phyloP scores from a whole-genome alignment of 202 grass and related monocot species.

The Dendrocalamus latiflorus region DNA sequence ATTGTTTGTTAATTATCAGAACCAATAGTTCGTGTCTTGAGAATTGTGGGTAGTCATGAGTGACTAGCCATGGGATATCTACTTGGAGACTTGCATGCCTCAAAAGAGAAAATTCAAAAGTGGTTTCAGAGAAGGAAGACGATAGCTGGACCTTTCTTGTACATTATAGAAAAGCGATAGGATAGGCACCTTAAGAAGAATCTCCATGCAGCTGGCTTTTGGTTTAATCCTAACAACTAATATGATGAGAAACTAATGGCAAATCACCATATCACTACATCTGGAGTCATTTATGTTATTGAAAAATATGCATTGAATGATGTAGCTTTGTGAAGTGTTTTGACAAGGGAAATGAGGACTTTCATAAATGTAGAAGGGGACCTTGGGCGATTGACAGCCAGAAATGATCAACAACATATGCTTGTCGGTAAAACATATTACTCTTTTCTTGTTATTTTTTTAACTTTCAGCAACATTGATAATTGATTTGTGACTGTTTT shows the following conservation, averaged over 20 bases:
- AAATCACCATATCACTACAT: not conserved
- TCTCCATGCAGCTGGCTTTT: conserved; percentile 1
- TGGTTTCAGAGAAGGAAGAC: conserved; percentile 1
- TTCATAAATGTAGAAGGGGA: too few relatives aligned
- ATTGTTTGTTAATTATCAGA: conserved; percentile 1
- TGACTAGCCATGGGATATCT: not conserved
- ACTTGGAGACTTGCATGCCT: not conserved
- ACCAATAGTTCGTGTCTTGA: not conserved
- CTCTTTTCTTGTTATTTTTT: too few relatives aligned
- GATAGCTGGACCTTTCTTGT: not conserved
- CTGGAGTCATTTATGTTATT: too few relatives aligned
- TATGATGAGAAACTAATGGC: not conserved
- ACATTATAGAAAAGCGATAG: not conserved
- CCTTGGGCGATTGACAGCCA: too few relatives aligned
- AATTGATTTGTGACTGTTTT: too few relatives aligned
- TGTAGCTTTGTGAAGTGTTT: too few relatives aligned
- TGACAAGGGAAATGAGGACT: too few relatives aligned
- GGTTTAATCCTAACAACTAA: not conserved
- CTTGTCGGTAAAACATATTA: too few relatives aligned
- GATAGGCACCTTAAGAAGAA: not conserved
- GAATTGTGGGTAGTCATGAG: not conserved
- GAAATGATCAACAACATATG: too few relatives aligned
- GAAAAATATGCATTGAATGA: too few relatives aligned
- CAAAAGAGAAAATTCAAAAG: not conserved
- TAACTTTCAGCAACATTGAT: too few relatives aligned